Evolutionary conservation across 2,329 filamentous ascomycete genomes (phyloP), one percentile per base, ranked within the genome.

Genomic region (Curvularia eragrostidis): DNA sequence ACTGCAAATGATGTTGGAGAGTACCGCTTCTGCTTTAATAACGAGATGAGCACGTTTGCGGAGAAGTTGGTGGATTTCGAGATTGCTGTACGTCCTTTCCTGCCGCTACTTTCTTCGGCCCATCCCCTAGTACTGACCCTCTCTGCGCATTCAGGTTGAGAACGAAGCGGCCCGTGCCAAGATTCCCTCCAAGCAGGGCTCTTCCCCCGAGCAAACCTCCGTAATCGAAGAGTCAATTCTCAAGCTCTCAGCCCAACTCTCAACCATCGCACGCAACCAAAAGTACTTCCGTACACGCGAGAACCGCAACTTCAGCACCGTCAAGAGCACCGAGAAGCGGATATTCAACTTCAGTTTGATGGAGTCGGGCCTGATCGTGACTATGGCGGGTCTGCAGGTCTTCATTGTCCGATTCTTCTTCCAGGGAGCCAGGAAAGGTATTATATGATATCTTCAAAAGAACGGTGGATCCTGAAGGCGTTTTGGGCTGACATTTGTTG

Each of bases 251-350:
- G 89, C 91, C 63, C 92, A 96, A 75, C 82, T 99, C 49, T 97
- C 93, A 13, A 97, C 93, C 62, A 95, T 99, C 75, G 93, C 91
- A 41, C 87, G 95, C 73, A 97, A 97, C 82, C 95, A 99, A 75
- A 99, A 99, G 78, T 99, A 99, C 83, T 99, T 99, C 88, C 91
- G 96, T 63, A 99, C 95, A 2, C 89, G 95, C 66, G 95, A 99
- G 84, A 99, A 99, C 85, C 87, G 95, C 62, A 99, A 99, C 81
- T 98, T 99, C 81, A 96, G 91, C 81, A 99, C 95, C 9, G 95
- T 99, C 70, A 86, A 91, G 77, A 97, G 93, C 81, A 99, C 95
- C 39, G 95, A 99, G 83, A 87, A 87, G 76, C 86, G 95, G 63
- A 99, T 99, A 72, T 93, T 97, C 82, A 98, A 97, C 81, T 97